These are phyloP conservation scores for Lactarius vividus DNA, from an alignment of 768 basidiomycete genomes.

Conservation along the genomic window DNA sequence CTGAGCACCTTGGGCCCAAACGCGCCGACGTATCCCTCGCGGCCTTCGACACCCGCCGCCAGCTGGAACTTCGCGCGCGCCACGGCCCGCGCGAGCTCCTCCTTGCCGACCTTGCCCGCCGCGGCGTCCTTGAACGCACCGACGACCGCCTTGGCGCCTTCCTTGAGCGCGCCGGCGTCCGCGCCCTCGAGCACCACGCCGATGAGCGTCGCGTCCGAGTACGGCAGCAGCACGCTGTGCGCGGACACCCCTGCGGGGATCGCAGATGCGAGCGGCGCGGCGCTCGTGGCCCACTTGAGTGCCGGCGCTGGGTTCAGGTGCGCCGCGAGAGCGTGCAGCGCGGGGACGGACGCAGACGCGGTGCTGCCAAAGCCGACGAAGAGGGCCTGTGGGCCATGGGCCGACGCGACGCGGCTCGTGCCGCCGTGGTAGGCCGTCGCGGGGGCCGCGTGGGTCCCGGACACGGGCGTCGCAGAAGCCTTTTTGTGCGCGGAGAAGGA, in stretches of 20 bases:
- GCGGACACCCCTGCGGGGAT: conserved; percentile 62
- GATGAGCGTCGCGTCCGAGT: conserved; percentile 89
- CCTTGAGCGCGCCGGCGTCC: conserved; percentile 58
- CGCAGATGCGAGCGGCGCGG: conserved; percentile 62
- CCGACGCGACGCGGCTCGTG: conserved; percentile 69
- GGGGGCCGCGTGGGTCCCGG: conserved; percentile 35
- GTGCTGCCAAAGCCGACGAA: conserved; percentile 87
- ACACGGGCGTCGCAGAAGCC: conserved; percentile 41
- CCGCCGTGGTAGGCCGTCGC: conserved; percentile 76
- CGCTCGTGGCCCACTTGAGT: conserved; percentile 83
- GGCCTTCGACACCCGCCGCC: conserved; percentile 64
- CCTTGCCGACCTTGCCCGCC: conserved; percentile 47
- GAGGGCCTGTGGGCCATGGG: conserved; percentile 63
- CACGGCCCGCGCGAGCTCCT: conserved; percentile 76
- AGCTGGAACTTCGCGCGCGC: conserved; percentile 87
- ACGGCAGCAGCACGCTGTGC: conserved; percentile 75
- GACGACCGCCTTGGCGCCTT: conserved; percentile 68
- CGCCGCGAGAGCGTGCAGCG: conserved; percentile 74
- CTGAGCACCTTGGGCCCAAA: conserved; percentile 68
- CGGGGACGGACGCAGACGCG: conserved; percentile 60
- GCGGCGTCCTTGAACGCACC: conserved; percentile 55
- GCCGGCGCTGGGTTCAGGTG: conserved; percentile 76
- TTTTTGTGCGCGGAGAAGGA: conserved; percentile 51
- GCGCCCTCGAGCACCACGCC: conserved; percentile 76
- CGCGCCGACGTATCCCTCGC: conserved; percentile 60